Evolutionary conservation across 1,284 basidiomycete genomes (phyloP), one percentile per base, ranked within the genome.

Genomic region (Lignosus rhinocerotis): DNA sequence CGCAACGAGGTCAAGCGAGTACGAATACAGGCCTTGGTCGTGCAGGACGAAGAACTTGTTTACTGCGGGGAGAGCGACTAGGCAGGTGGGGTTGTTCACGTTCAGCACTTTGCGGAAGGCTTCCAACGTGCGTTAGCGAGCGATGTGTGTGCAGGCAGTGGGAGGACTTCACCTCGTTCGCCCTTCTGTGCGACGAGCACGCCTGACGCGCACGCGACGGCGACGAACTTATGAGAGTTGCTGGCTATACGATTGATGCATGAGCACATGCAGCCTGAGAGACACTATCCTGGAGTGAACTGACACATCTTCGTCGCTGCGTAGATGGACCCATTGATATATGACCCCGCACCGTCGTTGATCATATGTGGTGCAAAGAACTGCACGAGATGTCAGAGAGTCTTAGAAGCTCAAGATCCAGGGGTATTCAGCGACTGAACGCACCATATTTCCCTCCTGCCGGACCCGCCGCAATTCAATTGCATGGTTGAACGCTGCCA

Each of bases 401-500:
- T 36, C 34, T 11, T 11, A 2, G 34, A 10, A 11, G 34, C 6
- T 39, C 36, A 8, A 39, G 1, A 11, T 3, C 14, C 36, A 1
- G 5, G 11, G 36, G 1, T 3, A 39, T n/a, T 4, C 5, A 39
- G 11, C 14, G 34, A 25, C 25, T 42, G 44, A 5, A 68, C 76
- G 8, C 66, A 90, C 90, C 85, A 85, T 85, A 65, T 90, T 92
- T 17, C 78, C 80, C 54, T 92, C 90, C 61, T 84, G 83, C 52
- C 82, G 73, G 10, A 78, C 84, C 61, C 80, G 79, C 61, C 88
- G 77, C 6, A 92, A 74, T 2, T 75, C 83, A 33, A 88, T 76
- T 3, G 88, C 80, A 62, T 90, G 80, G 6, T 79, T 72, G 25
- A 93, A 75, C 8, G 76, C 77, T n/a, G 76, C 75, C 16, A 81